Base-by-base conservation (phyloP, 257 asterid genomes). In the Ligustrum vulgare region DNA sequence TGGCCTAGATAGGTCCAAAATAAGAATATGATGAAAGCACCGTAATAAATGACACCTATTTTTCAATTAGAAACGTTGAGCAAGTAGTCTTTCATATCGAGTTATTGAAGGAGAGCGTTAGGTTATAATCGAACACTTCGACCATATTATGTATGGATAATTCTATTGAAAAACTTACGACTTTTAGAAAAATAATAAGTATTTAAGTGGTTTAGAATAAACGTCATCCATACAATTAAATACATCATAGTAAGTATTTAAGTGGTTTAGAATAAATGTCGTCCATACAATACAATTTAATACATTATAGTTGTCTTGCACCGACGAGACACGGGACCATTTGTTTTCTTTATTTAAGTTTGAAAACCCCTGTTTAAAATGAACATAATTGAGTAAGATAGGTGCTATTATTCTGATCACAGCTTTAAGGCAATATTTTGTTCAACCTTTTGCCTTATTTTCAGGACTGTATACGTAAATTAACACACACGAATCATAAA, bases 281-380 rank as follows among this genome's bases (percentile, higher is more conserved):
- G n/a, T n/a, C n/a, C n/a, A n/a, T n/a, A n/a, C n/a, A 20, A 70
- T 60, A 70, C 16, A 77, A 60, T 56, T 78, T 32, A 76, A n/a
- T 5, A 54, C 7, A 39, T 60, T 10, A 65, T 74, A 39, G 47
- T 5, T 36, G 35, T 5, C 13, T 74, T 70, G 75, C 75, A 71
- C 23, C 78, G 72, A 79, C 68, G 72, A 72, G 58, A 76, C 78
- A 69, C 76, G 87, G 88, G 86, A 73, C 84, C 85, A 80, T 84
- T 36, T 6, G 66, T 70, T 39, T 77, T 47, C n/a, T 60, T 54
- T 70, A 10, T 34, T 72, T 36, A 74, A 58, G 66, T 28, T 72
- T 63, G 69, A 72, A 76, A 33, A 63, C 32, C 32, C 74, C 49
- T 76, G 69, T 58, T 16, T 18, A 75, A 71, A 75, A 67, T 65